Percentiles rank a stretch among this genome's conserved stretches.
phyloP scores from a whole-genome alignment of 371 early-diverging fungal genomes.

The Nematocida minor region DNA sequence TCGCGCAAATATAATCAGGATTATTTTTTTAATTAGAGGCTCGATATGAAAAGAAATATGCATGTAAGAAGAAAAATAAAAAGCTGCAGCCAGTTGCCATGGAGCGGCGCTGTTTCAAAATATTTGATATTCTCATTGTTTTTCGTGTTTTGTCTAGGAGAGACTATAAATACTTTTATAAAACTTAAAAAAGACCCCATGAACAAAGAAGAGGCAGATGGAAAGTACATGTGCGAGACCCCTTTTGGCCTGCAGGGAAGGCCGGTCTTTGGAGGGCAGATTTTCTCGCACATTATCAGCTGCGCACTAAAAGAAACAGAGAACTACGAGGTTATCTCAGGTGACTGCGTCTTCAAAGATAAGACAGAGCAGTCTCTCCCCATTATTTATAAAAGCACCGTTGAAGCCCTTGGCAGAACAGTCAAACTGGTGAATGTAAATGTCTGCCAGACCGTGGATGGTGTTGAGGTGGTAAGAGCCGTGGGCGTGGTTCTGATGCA shows the following conservation, averaged over 20 bases:
- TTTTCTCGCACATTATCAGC: conserved; percentile 5
- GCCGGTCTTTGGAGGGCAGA: conserved; percentile 4
- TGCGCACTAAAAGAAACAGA: conserved; percentile 4
- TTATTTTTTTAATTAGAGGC: too few species aligned
- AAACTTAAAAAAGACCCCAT: conserved; percentile 9
- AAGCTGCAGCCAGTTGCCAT: too few species aligned
- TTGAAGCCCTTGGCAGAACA: neutral
- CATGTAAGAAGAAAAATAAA: too few species aligned
- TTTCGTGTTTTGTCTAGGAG: neutral
- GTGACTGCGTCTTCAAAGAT: neutral
- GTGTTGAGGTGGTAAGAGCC: neutral
- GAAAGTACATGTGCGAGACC: neutral
- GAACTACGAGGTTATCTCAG: neutral
- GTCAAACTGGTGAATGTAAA: neutral
- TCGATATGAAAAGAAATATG: too few species aligned
- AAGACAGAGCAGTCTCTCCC: neutral
- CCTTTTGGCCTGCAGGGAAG: neutral
- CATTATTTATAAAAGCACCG: neutral
- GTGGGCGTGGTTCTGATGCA: neutral
- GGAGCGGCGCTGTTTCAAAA: too few species aligned
- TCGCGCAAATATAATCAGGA: too few species aligned
- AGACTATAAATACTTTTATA: neutral
- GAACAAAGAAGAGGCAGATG: neutral
- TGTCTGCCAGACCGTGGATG: neutral
- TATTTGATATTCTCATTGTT: conserved; percentile 1